Conservation (phyloP, 768 basidiomycete species). For the Hypholoma fasciculare region DNA sequence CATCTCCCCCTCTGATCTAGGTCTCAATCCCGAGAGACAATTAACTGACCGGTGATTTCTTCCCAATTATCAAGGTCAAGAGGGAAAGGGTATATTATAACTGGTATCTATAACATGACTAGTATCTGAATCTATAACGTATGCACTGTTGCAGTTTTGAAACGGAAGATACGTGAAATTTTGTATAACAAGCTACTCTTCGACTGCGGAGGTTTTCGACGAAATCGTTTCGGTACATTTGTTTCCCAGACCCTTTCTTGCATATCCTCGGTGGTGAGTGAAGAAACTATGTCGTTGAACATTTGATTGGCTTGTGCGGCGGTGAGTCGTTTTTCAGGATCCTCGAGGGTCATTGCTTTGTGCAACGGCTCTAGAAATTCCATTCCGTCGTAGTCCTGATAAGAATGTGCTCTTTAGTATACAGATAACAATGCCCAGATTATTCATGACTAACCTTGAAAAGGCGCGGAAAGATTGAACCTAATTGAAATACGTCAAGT, state of each 20-base stretch:
- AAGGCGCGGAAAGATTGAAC: slow-evolving; percentile 12
- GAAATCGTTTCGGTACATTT: not conserved
- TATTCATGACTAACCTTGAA: not conserved
- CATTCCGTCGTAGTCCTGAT: slow-evolving; percentile 8
- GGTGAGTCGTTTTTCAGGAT: slow-evolving; percentile 6
- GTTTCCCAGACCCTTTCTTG: not conserved
- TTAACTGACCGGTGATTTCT: too few species aligned
- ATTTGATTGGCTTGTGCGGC: slow-evolving; percentile 7
- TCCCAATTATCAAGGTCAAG: too few species aligned
- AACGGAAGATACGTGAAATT: too few species aligned
- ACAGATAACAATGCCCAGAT: not conserved
- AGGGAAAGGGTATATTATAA: too few species aligned
- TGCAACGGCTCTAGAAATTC: slow-evolving; percentile 4
- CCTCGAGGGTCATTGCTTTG: not conserved
- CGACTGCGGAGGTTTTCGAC: not conserved
- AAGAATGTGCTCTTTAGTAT: too few species aligned
- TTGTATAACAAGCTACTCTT: too few species aligned
- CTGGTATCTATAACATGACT: too few species aligned
- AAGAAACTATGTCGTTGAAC: not conserved
- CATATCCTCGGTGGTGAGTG: slow-evolving; percentile 3
- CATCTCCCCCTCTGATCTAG: too few species aligned
- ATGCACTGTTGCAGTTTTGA: too few species aligned
- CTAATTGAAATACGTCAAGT: slow-evolving; percentile 28
- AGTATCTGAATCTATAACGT: too few species aligned
- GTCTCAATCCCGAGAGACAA: too few species aligned